A percentile compares a stretch with the other conserved stretches of the same genome.
Conservation (phyloP, 1,284 basidiomycete species). For the Singerocomus rubriflavus region DNA sequence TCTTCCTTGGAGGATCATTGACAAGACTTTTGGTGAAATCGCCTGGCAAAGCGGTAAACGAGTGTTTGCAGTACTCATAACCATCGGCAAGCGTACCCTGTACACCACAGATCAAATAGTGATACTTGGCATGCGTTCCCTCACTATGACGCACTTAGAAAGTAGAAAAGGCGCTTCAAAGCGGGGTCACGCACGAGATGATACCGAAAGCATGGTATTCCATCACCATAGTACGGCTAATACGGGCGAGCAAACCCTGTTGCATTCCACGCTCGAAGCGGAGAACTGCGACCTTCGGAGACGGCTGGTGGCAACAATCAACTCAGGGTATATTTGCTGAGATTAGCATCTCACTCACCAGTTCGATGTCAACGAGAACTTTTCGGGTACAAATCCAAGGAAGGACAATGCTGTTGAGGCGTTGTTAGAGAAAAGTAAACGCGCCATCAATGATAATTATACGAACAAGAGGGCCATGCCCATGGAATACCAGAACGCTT, state of each 20-base stretch:
- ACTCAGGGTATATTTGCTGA: background rate
- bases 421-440: slow-evolving; percentile 9
- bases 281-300: slow-evolving; percentile 56
- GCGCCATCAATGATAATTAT: background rate
- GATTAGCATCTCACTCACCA: slow-evolving; percentile 43
- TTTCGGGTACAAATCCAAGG: slow-evolving; percentile 76
- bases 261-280: slow-evolving; percentile 65
- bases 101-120: slow-evolving; percentile 76
- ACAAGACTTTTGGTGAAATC: slow-evolving; percentile 73
- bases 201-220: slow-evolving; percentile 65
- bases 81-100: slow-evolving; percentile 44
- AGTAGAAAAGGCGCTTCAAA: slow-evolving; percentile 1
- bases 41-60: slow-evolving; percentile 35
- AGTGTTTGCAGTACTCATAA: background rate
- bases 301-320: slow-evolving; percentile 41
- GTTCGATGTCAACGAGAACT: slow-evolving; percentile 70
- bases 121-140: slow-evolving; percentile 64
- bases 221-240: slow-evolving; percentile 54
- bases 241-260: slow-evolving; percentile 55
- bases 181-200: slow-evolving; percentile 43
- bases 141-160: slow-evolving; percentile 43
- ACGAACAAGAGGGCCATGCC: slow-evolving; percentile 72
- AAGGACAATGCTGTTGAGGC: slow-evolving; percentile 50
- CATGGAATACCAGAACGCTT: slow-evolving; percentile 73
- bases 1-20: slow-evolving; percentile 57